A percentile compares a stretch with the other conserved stretches of the same genome.
Conservation (phyloP, 768 basidiomycete species). For the Termitomyces sp. region DNA sequence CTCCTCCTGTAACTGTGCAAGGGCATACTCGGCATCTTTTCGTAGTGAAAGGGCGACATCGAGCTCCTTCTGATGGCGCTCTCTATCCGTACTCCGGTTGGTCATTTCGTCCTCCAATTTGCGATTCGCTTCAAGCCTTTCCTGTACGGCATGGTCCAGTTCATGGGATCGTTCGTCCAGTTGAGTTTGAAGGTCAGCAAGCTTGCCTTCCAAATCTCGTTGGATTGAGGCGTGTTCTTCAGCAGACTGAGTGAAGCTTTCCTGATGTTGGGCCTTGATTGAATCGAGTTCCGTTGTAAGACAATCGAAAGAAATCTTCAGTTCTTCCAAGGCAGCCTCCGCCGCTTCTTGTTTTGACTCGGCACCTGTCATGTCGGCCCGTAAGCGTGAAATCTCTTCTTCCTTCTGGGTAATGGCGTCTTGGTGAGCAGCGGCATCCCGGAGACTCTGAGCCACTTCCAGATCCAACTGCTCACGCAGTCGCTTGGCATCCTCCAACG, state of each 20-base stretch:
- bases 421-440: slow-evolving; percentile 4
- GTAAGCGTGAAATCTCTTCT: slow-evolving; percentile 10
- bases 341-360: slow-evolving; percentile 5
- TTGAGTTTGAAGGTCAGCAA: slow-evolving; percentile 29
- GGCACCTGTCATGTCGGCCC: slow-evolving; percentile 6
- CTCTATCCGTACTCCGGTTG: slow-evolving; percentile 27
- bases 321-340: slow-evolving; percentile 15
- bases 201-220: slow-evolving; percentile 29
- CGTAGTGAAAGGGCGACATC: slow-evolving; percentile 21
- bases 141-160: slow-evolving; percentile 34
- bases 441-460: slow-evolving; percentile 14
- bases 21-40: slow-evolving; percentile 27
- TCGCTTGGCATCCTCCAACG: slow-evolving; percentile 26
- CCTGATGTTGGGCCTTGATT: slow-evolving; percentile 25
- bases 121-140: slow-evolving; percentile 31
- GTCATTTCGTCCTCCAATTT: slow-evolving; percentile 37
- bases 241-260: slow-evolving; percentile 21
- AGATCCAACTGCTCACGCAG: slow-evolving; percentile 28
- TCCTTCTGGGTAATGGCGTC: slow-evolving; percentile 4
- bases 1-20: slow-evolving; percentile 32
- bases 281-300: slow-evolving; percentile 17
- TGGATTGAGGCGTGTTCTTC: slow-evolving; percentile 22
- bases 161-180: slow-evolving; percentile 32
- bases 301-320: slow-evolving; percentile 10
- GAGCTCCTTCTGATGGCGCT: slow-evolving; percentile 28